phyloP scores from a whole-genome alignment of 495 filamentous ascomycete genomes.

The Penicillium roqueforti region DNA sequence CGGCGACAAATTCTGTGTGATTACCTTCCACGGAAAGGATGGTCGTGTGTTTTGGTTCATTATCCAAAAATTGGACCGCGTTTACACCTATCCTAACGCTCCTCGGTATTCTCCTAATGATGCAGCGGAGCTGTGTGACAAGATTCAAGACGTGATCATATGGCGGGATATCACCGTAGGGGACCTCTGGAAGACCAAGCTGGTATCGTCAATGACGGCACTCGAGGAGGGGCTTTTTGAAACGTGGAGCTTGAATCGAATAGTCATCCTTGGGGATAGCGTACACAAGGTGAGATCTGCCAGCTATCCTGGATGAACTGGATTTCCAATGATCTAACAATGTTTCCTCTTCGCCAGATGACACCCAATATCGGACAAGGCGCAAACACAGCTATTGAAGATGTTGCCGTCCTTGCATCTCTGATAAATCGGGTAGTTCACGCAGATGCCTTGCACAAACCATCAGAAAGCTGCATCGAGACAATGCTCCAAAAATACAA shows the following conservation, averaged over 20 bases:
- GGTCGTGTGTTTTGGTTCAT: slow-evolving; percentile 28
- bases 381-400: slow-evolving; percentile 11
- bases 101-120: background rate
- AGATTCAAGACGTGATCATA: background rate
- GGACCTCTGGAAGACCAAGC: slow-evolving; percentile 18
- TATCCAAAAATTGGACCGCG: slow-evolving; percentile 38
- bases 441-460: background rate
- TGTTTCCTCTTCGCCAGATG: slow-evolving; percentile 1
- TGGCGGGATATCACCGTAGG: background rate
- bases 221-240: slow-evolving; percentile 12
- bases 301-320: background rate
- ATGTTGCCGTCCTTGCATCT: slow-evolving; percentile 6
- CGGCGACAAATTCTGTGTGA: slow-evolving; percentile 1
- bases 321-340: background rate
- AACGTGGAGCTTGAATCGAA: slow-evolving; percentile 9
- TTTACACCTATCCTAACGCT: slow-evolving; percentile 17
- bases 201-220: slow-evolving; percentile 1
- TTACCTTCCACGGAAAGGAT: slow-evolving; percentile 15
- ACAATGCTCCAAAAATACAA: slow-evolving; percentile 1
- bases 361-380: slow-evolving; percentile 12
- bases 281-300: slow-evolving; percentile 11
- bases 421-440: background rate
- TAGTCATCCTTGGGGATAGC: slow-evolving; percentile 15
- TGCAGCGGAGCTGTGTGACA: background rate
- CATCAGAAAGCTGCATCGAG: background rate